Evolutionary conservation across 371 early-diverging fungal species (phyloP).

Genomic region (Aphelidium insulamus): DNA sequence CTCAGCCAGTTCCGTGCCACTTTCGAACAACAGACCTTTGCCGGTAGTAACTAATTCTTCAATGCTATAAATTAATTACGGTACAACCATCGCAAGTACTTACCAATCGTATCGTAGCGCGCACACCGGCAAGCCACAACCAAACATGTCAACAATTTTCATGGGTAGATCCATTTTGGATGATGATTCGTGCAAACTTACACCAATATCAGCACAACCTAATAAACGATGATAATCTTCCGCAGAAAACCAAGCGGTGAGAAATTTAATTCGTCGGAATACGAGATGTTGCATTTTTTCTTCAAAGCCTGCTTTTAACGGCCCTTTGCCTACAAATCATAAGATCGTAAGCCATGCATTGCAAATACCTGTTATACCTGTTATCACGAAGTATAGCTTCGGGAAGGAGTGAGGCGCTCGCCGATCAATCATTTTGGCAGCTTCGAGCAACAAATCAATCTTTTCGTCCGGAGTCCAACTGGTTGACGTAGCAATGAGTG

Average conservation of each 20-base stretch:
- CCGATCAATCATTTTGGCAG: slow-evolving; percentile 31
- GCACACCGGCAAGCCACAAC: slow-evolving; percentile 74
- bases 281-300: slow-evolving; percentile 23
- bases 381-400: slow-evolving; percentile 53
- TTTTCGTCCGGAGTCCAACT: slow-evolving; percentile 94
- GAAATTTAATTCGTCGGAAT: slow-evolving; percentile 29
- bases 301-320: slow-evolving; percentile 41
- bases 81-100: slow-evolving; percentile 1
- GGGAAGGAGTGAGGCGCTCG: slow-evolving; percentile 14
- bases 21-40: slow-evolving; percentile 59
- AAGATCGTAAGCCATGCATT: too few species aligned
- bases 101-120: slow-evolving; percentile 49
- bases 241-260: slow-evolving; percentile 57
- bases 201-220: slow-evolving; percentile 73
- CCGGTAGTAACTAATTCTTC: slow-evolving; percentile 50
- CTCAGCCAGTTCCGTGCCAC: slow-evolving; percentile 32
- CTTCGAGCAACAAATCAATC: slow-evolving; percentile 51
- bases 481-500: slow-evolving; percentile 65
- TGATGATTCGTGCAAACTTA: slow-evolving; percentile 73
- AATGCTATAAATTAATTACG: slow-evolving; percentile 19
- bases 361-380: too few species aligned
- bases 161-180: slow-evolving; percentile 90
- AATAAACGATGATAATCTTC: slow-evolving; percentile 38
- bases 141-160: slow-evolving; percentile 97
- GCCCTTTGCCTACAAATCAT: too few species aligned